phyloP scores from a whole-genome alignment of 139 green algal genomes.

The Chlorella sp. region DNA sequence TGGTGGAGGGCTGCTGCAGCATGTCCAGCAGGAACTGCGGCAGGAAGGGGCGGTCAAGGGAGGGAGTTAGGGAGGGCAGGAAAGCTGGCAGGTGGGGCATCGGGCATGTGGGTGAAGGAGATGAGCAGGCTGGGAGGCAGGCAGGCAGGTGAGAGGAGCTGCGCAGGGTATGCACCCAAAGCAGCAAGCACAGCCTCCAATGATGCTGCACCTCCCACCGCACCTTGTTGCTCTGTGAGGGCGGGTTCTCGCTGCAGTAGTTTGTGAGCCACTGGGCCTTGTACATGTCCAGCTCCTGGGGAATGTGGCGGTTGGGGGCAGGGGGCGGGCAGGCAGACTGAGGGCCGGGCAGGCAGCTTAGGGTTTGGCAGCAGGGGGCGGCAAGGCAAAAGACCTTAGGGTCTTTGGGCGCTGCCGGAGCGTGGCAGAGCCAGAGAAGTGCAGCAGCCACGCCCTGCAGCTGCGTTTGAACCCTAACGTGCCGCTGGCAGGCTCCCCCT shows the following conservation, averaged over 20 bases:
- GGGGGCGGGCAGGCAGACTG: too few species aligned
- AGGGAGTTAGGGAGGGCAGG: background rate
- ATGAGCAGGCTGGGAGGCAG: background rate
- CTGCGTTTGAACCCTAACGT: too few species aligned
- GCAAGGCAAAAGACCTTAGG: too few species aligned
- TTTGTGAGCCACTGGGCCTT: constrained; percentile 51
- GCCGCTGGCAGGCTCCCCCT: too few species aligned
- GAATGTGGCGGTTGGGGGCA: background rate
- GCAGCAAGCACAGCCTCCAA: background rate
- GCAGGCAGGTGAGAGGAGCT: background rate
- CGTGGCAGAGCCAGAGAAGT: too few species aligned
- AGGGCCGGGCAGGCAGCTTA: too few species aligned
- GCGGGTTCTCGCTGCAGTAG: constrained; percentile 41
- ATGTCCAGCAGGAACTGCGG: constrained; percentile 23
- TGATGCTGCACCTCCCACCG: background rate
- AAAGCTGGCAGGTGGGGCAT: too few species aligned
- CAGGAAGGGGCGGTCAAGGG: too few species aligned
- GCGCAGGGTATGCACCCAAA: background rate
- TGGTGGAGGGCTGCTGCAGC: background rate
- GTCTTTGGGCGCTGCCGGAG: too few species aligned
- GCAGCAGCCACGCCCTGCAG: too few species aligned
- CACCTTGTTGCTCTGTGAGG: constrained; percentile 47
- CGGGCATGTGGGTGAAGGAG: too few species aligned
- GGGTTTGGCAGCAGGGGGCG: too few species aligned
- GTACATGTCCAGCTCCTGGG: constrained; percentile 45